Evolutionary conservation across 2,329 filamentous ascomycete species (phyloP).

Genomic region (Epichloe gansuensis): DNA sequence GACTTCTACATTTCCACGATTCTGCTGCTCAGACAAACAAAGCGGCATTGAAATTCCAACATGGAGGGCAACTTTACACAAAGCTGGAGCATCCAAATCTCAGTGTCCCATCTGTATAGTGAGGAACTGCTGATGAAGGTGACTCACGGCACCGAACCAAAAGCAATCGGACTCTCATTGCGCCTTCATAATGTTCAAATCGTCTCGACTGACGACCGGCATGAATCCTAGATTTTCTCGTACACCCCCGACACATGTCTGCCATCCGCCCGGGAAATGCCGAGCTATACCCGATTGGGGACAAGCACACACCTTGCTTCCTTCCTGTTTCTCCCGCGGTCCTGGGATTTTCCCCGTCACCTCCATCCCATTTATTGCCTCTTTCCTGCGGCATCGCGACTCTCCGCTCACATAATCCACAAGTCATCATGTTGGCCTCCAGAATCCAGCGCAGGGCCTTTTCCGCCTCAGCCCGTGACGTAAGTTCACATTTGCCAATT

Average conservation of each 20-base stretch:
- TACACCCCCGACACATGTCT: not conserved
- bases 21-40: too few relatives aligned
- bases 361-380: conserved; percentile 5
- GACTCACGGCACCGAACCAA: too few relatives aligned
- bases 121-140: too few relatives aligned
- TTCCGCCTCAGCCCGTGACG: conserved; percentile 66
- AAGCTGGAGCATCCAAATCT: too few relatives aligned
- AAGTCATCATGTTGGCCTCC: conserved; percentile 57
- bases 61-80: too few relatives aligned
- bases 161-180: too few relatives aligned
- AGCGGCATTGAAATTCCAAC: too few relatives aligned
- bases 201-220: too few relatives aligned
- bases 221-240: too few relatives aligned
- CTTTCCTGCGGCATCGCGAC: conserved; percentile 9
- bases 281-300: conserved; percentile 13
- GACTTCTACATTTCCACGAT: not conserved
- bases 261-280: conserved; percentile 8
- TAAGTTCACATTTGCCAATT: conserved; percentile 29
- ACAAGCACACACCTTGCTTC: not conserved
- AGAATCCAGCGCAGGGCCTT: conserved; percentile 67
- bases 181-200: too few relatives aligned
- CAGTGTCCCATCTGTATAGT: too few relatives aligned
- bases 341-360: conserved; percentile 10
- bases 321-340: conserved; percentile 6
- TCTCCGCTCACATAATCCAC: conserved; percentile 11